phyloP scores from a whole-genome alignment of 129 eudicot genomes.

The Silybum marianum region DNA sequence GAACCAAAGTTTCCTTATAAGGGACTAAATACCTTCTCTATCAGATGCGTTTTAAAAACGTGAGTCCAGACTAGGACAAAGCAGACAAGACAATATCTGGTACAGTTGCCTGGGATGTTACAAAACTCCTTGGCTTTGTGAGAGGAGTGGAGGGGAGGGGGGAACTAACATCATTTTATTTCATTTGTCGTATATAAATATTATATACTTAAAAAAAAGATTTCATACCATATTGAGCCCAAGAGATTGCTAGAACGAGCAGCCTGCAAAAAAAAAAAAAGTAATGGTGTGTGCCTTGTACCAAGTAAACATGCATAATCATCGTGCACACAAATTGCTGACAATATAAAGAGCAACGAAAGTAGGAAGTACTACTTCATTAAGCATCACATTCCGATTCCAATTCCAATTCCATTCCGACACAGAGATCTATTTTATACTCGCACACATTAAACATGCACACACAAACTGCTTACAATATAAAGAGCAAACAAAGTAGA shows the following conservation, averaged over 20 bases:
- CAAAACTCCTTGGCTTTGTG: no score
- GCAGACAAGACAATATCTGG: no score
- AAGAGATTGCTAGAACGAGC: background rate
- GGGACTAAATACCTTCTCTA: no score
- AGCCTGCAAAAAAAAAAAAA: background rate
- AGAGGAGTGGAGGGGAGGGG: no score
- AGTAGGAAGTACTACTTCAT: background rate
- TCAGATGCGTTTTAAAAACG: no score
- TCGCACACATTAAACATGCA: background rate
- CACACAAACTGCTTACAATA: background rate
- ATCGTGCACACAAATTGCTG: conserved; percentile 5
- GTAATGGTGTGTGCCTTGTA: background rate
- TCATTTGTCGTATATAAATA: no score
- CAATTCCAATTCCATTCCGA: background rate
- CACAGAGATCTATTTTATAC: background rate
- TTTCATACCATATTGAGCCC: conserved; percentile 39
- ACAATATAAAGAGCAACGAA: conserved; percentile 7
- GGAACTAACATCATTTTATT: no score
- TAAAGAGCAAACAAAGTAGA: background rate
- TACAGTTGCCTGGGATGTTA: no score
- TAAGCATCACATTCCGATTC: conserved; percentile 8
- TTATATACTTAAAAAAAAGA: no score
- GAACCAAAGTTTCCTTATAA: no score
- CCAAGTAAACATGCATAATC: background rate
- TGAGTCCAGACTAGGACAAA: no score